Percentiles rank a stretch among this genome's conserved stretches.
phyloP scores from a whole-genome alignment of 1,284 basidiomycete genomes.

The Rhodofomes roseus region DNA sequence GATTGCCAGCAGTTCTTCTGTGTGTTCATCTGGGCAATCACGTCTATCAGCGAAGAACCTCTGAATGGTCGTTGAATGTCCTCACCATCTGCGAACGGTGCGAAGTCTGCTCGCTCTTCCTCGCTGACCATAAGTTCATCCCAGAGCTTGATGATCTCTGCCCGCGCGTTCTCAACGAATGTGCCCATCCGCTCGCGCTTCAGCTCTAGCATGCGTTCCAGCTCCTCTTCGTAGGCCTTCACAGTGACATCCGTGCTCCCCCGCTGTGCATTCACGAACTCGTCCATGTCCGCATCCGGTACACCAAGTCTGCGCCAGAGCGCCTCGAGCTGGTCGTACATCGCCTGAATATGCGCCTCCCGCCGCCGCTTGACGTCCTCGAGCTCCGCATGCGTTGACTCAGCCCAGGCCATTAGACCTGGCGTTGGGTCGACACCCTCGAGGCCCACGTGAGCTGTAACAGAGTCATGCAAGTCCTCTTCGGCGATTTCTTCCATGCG shows the following conservation, averaged over 20 bases:
- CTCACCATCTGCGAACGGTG: slow-evolving; percentile 78
- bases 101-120: slow-evolving; percentile 79
- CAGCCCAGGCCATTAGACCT: slow-evolving; percentile 61
- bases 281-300: slow-evolving; percentile 69
- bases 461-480: slow-evolving; percentile 37
- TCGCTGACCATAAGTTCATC: slow-evolving; percentile 84
- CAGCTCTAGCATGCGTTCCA: slow-evolving; percentile 86
- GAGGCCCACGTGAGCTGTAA: slow-evolving; percentile 41
- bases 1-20: slow-evolving; percentile 81
- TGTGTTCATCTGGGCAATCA: slow-evolving; percentile 62
- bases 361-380: slow-evolving; percentile 66
- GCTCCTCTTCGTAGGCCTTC: slow-evolving; percentile 82
- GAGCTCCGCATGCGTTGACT: slow-evolving; percentile 51
- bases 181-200: slow-evolving; percentile 85
- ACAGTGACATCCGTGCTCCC: slow-evolving; percentile 77
- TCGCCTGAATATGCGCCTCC: slow-evolving; percentile 75
- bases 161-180: slow-evolving; percentile 82
- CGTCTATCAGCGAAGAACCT: background rate
- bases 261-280: slow-evolving; percentile 74
- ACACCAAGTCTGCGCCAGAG: slow-evolving; percentile 81
- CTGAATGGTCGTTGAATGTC: background rate
- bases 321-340: slow-evolving; percentile 83
- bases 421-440: slow-evolving; percentile 66
- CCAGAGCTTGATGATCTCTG: slow-evolving; percentile 83
- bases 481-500: slow-evolving; percentile 59